phyloP scores from a whole-genome alignment of 805 yeast genomes.

The Metschnikowia arizonensis region DNA sequence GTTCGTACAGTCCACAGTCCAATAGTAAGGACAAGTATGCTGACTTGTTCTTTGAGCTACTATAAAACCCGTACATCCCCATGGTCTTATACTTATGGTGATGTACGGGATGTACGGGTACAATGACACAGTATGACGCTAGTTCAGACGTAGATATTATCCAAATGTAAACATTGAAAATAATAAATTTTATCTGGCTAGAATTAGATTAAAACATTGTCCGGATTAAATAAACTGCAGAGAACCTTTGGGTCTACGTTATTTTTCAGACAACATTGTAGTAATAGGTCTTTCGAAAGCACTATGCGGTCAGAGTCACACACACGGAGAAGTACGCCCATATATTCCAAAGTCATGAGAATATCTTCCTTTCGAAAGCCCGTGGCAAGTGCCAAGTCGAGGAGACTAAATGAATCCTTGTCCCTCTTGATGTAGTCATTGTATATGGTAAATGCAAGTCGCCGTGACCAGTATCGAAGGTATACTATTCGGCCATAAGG shows the following conservation, averaged over 20 bases:
- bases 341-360: constrained; percentile 51
- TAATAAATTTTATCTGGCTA: too few species aligned
- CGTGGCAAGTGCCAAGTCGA: constrained; percentile 49
- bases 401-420: constrained; percentile 35
- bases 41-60: too few species aligned
- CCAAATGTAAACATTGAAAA: too few species aligned
- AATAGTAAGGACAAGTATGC: too few species aligned
- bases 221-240: constrained; percentile 26
- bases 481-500: constrained; percentile 76
- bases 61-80: too few species aligned
- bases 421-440: constrained; percentile 6
- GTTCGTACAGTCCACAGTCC: too few species aligned
- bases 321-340: constrained; percentile 31
- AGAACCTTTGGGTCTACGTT: constrained; percentile 25
- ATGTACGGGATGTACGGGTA: too few species aligned
- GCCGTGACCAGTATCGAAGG: constrained; percentile 67
- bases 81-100: too few species aligned
- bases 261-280: constrained; percentile 28
- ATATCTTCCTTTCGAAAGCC: constrained; percentile 66
- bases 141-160: too few species aligned
- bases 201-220: background rate
- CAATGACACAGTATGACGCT: too few species aligned
- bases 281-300: constrained; percentile 22
- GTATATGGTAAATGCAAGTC: constrained; percentile 23
- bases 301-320: constrained; percentile 9